phyloP scores from a whole-genome alignment of 352 stramenopile species.

The Phytophthora aleatoria region DNA sequence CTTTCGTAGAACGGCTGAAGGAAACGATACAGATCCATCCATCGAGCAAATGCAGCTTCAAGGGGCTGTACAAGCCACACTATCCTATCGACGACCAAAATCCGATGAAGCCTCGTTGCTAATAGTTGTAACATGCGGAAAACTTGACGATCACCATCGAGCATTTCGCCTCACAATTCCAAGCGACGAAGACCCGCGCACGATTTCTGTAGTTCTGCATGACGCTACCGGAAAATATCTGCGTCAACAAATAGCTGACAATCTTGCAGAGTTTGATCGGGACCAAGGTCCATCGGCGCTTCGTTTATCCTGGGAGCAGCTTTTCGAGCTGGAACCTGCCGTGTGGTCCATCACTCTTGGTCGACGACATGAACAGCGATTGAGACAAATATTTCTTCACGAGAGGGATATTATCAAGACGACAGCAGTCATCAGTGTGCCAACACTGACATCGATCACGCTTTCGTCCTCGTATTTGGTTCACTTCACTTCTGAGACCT shows the following conservation, averaged over 20 bases:
- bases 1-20: conserved; percentile 8
- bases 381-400: conserved; percentile 17
- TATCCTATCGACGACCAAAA: conserved; percentile 1
- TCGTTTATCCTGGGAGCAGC: conserved; percentile 28
- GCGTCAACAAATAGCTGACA: background rate
- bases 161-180: conserved; percentile 31
- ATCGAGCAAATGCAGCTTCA: conserved; percentile 13
- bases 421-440: conserved; percentile 24
- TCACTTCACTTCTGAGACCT: background rate
- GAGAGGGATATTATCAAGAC: conserved; percentile 6
- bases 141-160: conserved; percentile 33
- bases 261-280: conserved; percentile 10
- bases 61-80: conserved; percentile 2
- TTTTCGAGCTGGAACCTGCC: conserved; percentile 32
- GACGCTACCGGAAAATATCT: conserved; percentile 13
- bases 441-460: conserved; percentile 24
- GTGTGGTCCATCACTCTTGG: conserved; percentile 33
- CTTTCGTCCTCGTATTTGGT: conserved; percentile 14
- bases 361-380: conserved; percentile 19
- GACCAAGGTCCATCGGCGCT: conserved; percentile 12
- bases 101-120: background rate
- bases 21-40: background rate
- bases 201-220: conserved; percentile 11
- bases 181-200: conserved; percentile 7
- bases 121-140: conserved; percentile 37